A percentile compares a stretch with the other conserved stretches of the same genome.
These are phyloP conservation scores for Ophiostoma fasciatum DNA, from an alignment of 2,329 filamentous ascomycete species.

Conservation along the genomic window DNA sequence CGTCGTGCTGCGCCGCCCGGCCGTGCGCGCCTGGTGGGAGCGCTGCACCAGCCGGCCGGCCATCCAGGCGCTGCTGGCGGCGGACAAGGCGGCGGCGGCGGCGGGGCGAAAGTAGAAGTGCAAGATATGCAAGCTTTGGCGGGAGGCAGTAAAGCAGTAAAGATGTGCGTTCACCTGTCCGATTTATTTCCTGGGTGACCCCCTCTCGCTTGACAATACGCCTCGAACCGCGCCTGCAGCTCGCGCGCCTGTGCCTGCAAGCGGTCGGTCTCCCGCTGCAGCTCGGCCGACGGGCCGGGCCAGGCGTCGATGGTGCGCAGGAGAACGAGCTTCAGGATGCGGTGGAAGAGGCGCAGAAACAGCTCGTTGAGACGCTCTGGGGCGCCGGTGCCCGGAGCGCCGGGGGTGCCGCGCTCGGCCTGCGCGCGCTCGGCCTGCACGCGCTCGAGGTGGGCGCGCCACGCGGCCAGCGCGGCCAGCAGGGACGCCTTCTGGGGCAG, in stretches of 20 bases:
- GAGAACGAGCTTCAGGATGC: constrained; percentile 20
- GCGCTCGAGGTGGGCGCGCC: constrained; percentile 18
- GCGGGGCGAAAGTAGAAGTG: constrained; percentile 10
- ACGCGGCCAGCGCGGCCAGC: constrained; percentile 18
- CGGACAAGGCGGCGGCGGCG: constrained; percentile 19
- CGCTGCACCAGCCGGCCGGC: constrained; percentile 22
- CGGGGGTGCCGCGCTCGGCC: too few species aligned
- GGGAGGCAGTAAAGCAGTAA: too few species aligned
- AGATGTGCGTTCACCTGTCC: too few species aligned
- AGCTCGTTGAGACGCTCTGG: constrained; percentile 17
- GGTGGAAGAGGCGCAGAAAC: constrained; percentile 22
- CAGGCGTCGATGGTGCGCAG: constrained; percentile 19
- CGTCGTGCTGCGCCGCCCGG: constrained; percentile 20
- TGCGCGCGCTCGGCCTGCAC: constrained; percentile 11
- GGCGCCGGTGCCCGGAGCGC: background rate
- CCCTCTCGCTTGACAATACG: constrained; percentile 11
- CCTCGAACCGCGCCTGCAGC: constrained; percentile 18
- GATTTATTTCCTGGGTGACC: too few species aligned
- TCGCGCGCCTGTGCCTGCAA: constrained; percentile 18
- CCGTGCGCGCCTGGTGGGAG: constrained; percentile 27
- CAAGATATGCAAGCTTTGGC: too few species aligned
- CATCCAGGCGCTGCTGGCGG: constrained; percentile 21
- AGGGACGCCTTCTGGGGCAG: constrained; percentile 18
- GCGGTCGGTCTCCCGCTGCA: constrained; percentile 18
- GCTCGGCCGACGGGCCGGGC: constrained; percentile 13